phyloP scores from a whole-genome alignment of 352 stramenopile species.

The Phytopythium ostracodes region DNA sequence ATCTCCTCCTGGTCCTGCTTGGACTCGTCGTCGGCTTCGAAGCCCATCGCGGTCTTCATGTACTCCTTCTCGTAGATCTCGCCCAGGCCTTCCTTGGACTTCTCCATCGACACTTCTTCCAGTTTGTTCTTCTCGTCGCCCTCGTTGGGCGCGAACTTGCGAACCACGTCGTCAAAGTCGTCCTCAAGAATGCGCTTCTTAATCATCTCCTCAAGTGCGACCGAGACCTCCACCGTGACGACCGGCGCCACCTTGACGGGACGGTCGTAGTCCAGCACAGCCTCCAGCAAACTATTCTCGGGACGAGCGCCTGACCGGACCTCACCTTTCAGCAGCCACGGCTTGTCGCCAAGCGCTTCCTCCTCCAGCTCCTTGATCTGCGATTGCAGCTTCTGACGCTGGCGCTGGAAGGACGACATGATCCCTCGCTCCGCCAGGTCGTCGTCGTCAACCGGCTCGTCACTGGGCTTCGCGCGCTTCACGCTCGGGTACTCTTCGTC shows the following conservation, averaged over 20 bases:
- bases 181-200: slow-evolving; percentile 94
- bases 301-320: slow-evolving; percentile 80
- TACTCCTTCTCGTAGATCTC: slow-evolving; percentile 96
- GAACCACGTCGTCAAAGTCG: slow-evolving; percentile 94
- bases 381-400: slow-evolving; percentile 59
- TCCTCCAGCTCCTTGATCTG: slow-evolving; percentile 88
- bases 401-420: slow-evolving; percentile 75
- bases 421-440: slow-evolving; percentile 75
- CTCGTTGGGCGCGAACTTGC: slow-evolving; percentile 81
- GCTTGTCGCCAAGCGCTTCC: slow-evolving; percentile 90
- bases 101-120: slow-evolving; percentile 92
- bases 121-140: slow-evolving; percentile 81
- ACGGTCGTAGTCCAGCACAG: slow-evolving; percentile 92
- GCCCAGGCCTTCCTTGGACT: slow-evolving; percentile 87
- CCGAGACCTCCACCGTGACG: slow-evolving; percentile 91
- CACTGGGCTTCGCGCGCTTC: slow-evolving; percentile 37
- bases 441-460: slow-evolving; percentile 61
- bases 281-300: slow-evolving; percentile 92
- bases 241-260: slow-evolving; percentile 89
- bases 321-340: slow-evolving; percentile 93
- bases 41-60: slow-evolving; percentile 93
- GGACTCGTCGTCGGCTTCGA: slow-evolving; percentile 89
- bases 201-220: slow-evolving; percentile 92
- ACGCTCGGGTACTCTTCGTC: slow-evolving; percentile 57
- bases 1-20: slow-evolving; percentile 94